Evolutionary conservation across 169 alveolate genomes (phyloP).

Genomic region (Babesia caballi): DNA sequence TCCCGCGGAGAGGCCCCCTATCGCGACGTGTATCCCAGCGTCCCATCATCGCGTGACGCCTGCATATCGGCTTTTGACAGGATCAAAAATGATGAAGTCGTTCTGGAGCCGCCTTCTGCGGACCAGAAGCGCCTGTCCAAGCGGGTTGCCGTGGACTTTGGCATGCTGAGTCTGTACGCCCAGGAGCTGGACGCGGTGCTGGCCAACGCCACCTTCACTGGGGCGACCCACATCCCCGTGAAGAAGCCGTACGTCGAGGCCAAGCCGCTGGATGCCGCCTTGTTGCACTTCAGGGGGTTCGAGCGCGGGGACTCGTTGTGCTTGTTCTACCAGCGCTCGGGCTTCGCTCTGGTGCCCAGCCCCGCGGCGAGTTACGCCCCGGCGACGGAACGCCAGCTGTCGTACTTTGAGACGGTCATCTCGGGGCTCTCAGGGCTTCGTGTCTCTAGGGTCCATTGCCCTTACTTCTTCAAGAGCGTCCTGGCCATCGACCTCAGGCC

Average conservation of each 20-base stretch:
- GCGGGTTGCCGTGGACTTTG: conserved; percentile 1
- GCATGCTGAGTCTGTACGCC: conserved; percentile 27
- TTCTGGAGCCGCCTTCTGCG: not conserved
- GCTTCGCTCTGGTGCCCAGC: conserved; percentile 50
- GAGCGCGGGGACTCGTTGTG: conserved; percentile 54
- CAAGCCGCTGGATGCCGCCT: conserved; percentile 15
- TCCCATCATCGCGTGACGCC: not conserved
- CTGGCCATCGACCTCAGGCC: conserved; percentile 39
- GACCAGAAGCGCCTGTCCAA: not conserved
- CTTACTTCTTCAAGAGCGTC: conserved; percentile 42
- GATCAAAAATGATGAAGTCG: conserved; percentile 15
- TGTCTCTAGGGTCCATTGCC: conserved; percentile 34
- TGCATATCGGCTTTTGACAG: conserved; percentile 21
- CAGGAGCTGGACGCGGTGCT: conserved; percentile 40
- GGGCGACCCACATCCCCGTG: conserved; percentile 25
- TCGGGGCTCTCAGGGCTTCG: conserved; percentile 58
- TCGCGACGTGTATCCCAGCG: no score
- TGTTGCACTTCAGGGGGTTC: conserved; percentile 62
- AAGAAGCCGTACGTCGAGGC: not conserved
- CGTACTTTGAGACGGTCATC: conserved; percentile 38
- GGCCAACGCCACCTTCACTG: conserved; percentile 44
- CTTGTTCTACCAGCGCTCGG: conserved; percentile 11
- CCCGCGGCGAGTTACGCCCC: conserved; percentile 39
- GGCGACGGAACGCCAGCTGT: conserved; percentile 16
- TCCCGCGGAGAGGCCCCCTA: no score